Conservation (phyloP, 345 rosid species). For the Gossypium mustelinum region DNA sequence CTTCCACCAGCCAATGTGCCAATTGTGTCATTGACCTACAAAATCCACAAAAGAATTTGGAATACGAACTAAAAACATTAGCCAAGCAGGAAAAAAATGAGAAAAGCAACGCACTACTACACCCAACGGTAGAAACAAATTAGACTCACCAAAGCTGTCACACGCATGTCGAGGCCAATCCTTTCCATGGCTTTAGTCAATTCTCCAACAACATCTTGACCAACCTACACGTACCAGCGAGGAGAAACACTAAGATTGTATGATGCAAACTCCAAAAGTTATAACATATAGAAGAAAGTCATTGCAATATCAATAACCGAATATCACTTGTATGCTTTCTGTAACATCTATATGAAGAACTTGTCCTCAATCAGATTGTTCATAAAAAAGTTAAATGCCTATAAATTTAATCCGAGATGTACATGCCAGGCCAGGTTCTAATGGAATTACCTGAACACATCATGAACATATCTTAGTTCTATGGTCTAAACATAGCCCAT, state of each 20-base stretch:
- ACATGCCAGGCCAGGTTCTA: not conserved
- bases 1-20: conserved; percentile 95
- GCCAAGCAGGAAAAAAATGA: not conserved
- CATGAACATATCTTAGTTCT: not conserved
- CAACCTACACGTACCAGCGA: conserved; percentile 46
- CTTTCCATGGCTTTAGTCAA: conserved; percentile 72
- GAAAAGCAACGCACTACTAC: not conserved
- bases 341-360: not conserved
- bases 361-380: not conserved
- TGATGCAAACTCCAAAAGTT: not conserved
- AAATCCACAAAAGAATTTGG: conserved; percentile 11
- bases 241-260: conserved; percentile 5
- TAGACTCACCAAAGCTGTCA: conserved; percentile 70
- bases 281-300: not conserved
- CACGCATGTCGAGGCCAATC: conserved; percentile 73
- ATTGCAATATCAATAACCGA: not conserved
- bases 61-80: not conserved
- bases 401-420: not conserved
- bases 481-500: not conserved
- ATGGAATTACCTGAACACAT: not conserved
- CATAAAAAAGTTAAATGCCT: not conserved
- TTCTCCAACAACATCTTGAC: conserved; percentile 79
- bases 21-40: conserved; percentile 82
- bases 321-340: not conserved
- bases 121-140: not conserved